Percentiles rank a stretch among this genome's conserved stretches.
phyloP scores from a whole-genome alignment of 2,329 filamentous ascomycete species.

The Camptophora hylomeconis region DNA sequence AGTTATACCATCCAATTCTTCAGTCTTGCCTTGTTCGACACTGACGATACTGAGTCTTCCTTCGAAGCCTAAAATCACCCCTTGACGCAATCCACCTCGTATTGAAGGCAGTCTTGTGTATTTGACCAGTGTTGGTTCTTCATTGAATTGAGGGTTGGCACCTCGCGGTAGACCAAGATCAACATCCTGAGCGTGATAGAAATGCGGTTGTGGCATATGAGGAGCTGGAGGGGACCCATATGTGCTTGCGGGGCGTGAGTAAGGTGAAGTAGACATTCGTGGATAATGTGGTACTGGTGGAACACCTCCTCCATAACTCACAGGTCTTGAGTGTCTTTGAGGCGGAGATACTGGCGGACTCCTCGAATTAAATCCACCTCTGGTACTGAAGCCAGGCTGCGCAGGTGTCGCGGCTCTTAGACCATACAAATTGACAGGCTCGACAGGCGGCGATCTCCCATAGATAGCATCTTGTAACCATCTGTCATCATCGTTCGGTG shows the following conservation, averaged over 20 bases:
- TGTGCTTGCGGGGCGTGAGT: conserved; percentile 27
- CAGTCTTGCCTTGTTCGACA: conserved; percentile 58
- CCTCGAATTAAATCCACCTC: conserved; percentile 26
- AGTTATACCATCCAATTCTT: conserved; percentile 56
- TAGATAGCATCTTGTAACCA: conserved; percentile 6
- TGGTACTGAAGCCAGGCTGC: conserved; percentile 25
- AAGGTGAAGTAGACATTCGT: conserved; percentile 18
- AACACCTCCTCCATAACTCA: conserved; percentile 29
- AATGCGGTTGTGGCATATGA: conserved; percentile 64
- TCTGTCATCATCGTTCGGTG: conserved; percentile 10
- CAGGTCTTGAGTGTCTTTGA: conserved; percentile 25
- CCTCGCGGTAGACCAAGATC: conserved; percentile 42
- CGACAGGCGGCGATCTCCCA: conserved; percentile 10
- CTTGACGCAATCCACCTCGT: conserved; percentile 31
- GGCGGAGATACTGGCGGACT: conserved; percentile 32
- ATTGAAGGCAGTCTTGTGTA: conserved; percentile 7
- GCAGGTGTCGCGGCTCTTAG: conserved; percentile 26
- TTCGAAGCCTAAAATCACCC: conserved; percentile 71
- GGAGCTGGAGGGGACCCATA: conserved; percentile 44
- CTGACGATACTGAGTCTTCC: conserved; percentile 65
- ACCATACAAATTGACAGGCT: conserved; percentile 7
- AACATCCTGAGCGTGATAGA: conserved; percentile 61
- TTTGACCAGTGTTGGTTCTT: conserved; percentile 30
- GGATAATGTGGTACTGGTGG: conserved; percentile 19
- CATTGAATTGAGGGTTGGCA: conserved; percentile 46